Conservation (phyloP, 805 yeast genomes). For the Candida tammaniensis region DNA sequence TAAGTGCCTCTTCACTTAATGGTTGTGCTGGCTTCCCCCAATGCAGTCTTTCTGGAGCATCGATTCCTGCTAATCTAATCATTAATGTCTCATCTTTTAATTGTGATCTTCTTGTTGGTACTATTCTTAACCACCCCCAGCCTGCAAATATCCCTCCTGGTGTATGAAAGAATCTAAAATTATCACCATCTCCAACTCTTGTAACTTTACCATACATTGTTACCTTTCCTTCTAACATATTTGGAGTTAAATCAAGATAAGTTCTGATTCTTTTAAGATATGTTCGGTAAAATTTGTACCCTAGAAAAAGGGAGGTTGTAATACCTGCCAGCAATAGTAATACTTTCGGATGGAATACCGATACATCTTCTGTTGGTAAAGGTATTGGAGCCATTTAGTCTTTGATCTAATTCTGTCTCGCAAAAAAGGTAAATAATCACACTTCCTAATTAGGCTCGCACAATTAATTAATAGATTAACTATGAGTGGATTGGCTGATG, state of each 20-base stretch:
- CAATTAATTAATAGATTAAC: no score
- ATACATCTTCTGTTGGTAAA: slow-evolving; percentile 13
- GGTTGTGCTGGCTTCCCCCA: slow-evolving; percentile 94
- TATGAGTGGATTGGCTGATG: no score
- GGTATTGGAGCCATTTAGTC: slow-evolving; percentile 10
- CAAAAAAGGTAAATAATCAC: no score
- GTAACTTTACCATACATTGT: slow-evolving; percentile 67
- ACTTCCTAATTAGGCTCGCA: background rate
- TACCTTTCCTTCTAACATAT: slow-evolving; percentile 26
- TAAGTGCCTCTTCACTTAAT: slow-evolving; percentile 75
- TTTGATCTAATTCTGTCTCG: background rate
- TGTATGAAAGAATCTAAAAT: slow-evolving; percentile 86
- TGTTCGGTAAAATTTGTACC: slow-evolving; percentile 30
- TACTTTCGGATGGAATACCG: slow-evolving; percentile 37
- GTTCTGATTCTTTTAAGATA: slow-evolving; percentile 32
- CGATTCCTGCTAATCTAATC: slow-evolving; percentile 86
- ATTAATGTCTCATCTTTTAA: slow-evolving; percentile 68
- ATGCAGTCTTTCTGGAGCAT: slow-evolving; percentile 95
- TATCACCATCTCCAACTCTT: slow-evolving; percentile 94
- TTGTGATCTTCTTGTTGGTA: slow-evolving; percentile 51
- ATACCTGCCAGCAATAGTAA: slow-evolving; percentile 35
- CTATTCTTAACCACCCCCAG: slow-evolving; percentile 85
- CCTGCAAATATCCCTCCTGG: slow-evolving; percentile 90
- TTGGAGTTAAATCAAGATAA: slow-evolving; percentile 38
- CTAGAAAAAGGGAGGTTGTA: slow-evolving; percentile 24